Evolutionary conservation across 2,329 filamentous ascomycete genomes (phyloP).

Genomic region (Ophiosphaerella narmari): DNA sequence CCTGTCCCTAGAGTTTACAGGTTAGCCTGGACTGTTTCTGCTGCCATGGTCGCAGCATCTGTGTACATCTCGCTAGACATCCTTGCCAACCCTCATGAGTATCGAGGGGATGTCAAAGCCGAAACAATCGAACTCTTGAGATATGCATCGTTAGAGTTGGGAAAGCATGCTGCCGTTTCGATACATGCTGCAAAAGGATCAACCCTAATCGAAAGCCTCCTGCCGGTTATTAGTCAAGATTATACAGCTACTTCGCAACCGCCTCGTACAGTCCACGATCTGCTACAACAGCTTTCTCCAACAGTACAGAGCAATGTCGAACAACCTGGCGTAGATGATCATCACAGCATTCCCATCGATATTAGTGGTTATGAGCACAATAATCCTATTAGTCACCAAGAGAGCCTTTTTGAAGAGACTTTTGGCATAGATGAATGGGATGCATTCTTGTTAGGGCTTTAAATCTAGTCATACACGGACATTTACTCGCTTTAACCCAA

Average conservation of each 20-base stretch:
- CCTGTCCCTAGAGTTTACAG: conserved; percentile 11
- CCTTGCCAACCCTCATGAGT: neutral
- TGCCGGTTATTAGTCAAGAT: conserved; percentile 3
- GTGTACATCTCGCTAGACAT: conserved; percentile 9
- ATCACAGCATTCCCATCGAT: no score
- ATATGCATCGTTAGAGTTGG: conserved; percentile 6
- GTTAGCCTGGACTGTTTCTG: conserved; percentile 13
- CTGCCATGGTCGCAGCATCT: conserved; percentile 9
- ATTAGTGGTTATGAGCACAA: no score
- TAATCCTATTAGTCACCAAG: no score
- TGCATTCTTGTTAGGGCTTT: conserved; percentile 1
- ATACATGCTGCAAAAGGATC: conserved; percentile 12
- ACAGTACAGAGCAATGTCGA: neutral
- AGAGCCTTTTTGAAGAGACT: neutral
- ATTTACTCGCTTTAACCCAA: no score
- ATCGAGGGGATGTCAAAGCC: conserved; percentile 1
- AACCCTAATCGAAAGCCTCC: conserved; percentile 6
- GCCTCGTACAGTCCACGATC: conserved; percentile 8
- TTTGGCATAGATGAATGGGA: conserved; percentile 5
- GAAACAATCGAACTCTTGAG: conserved; percentile 6
- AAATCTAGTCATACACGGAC: neutral
- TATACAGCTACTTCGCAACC: neutral
- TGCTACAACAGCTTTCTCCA: conserved; percentile 9
- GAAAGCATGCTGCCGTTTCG: conserved; percentile 10
- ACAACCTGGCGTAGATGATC: neutral